phyloP scores from a whole-genome alignment of 192 early-diverging fungal species.

The Endogone sp. region DNA sequence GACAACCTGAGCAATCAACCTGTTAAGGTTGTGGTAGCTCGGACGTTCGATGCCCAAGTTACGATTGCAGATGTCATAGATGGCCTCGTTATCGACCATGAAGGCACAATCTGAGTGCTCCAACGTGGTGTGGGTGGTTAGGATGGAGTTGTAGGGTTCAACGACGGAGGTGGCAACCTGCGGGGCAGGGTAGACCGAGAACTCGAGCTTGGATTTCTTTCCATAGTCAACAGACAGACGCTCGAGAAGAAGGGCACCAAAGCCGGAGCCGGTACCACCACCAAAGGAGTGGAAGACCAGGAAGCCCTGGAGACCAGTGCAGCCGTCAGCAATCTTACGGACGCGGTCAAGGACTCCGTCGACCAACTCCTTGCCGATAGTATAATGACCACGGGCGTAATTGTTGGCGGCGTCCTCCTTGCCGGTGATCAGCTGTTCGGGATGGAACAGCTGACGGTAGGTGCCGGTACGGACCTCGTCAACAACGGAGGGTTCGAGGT shows the following conservation, averaged over 20 bases:
- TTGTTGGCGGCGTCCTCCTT: conserved; percentile 99
- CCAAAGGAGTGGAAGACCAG: conserved; percentile 99
- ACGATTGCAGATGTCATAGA: conserved; percentile 98
- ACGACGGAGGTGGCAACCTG: conserved; percentile 96
- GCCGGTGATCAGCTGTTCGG: conserved; percentile 98
- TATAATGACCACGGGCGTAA: conserved; percentile 99
- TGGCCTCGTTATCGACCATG: conserved; percentile 99
- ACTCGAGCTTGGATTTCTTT: conserved; percentile 99
- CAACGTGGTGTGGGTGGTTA: conserved; percentile 98
- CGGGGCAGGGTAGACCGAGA: conserved; percentile 98
- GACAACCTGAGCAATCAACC: conserved; percentile 97
- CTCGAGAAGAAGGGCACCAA: conserved; percentile 96
- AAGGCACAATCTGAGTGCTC: conserved; percentile 99
- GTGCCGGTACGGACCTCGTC: conserved; percentile 99
- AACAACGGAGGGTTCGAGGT: conserved; percentile 93
- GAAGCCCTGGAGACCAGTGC: conserved; percentile 98
- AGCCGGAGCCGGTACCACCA: conserved; percentile 99
- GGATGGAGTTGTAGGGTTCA: conserved; percentile 98
- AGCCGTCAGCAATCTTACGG: conserved; percentile 96
- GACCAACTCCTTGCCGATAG: conserved; percentile 98
- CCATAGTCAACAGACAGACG: conserved; percentile 99
- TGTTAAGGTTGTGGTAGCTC: conserved; percentile 96
- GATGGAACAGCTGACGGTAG: conserved; percentile 82
- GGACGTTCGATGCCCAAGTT: conserved; percentile 97
- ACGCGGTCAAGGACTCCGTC: conserved; percentile 95